Base-by-base conservation (phyloP, 2,329 filamentous ascomycete genomes). In the Grosmannia penicillata region DNA sequence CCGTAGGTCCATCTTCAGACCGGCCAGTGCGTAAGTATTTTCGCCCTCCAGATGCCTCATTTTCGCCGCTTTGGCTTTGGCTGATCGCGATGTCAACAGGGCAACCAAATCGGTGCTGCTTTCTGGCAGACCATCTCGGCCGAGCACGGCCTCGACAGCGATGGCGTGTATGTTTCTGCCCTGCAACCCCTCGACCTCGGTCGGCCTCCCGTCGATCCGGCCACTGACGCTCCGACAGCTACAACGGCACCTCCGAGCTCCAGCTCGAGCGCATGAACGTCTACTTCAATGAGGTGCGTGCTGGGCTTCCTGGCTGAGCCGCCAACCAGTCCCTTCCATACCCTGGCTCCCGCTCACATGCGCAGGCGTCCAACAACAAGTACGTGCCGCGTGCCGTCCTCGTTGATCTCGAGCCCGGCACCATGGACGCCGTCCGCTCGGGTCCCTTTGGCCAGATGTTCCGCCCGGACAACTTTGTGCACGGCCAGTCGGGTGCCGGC, bases 31-130 rank as follows among this genome's bases (percentile, higher is more conserved):
- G 89, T 95, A 68, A 67, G 68, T 70, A 14, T 15, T 29, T 10
- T 14, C 18, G 33, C 23, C 26, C 30, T 18, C 15, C 9, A 26
- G 15, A 15, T 19, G 4, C 22, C 14, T 10, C 10, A 4, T n/a
- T n/a, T 34, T 11, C 33, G 9, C 17, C 21, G n/a, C 2, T 25
- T 18, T 11, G 25, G 14, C n/a, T 19, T 4, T 3, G 15, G 27
- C 40, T 66, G 53, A 69, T 57, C 41, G 44, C 47, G 14, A 7
- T 23, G 14, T 28, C 29, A 26, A n/a, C n/a, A 95, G 89, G 91
- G 91, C 78, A 98, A 98, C 82, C 91, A 98, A 84, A 94, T 96
- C 56, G 91, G 91, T 89, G 91, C 91, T 74, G 91, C 91, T 69
- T 98, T 98, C 78, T 98, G 91, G 82, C 81, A 86, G 65, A 81